Conservation (phyloP, 2,329 filamentous ascomycete genomes). For the Trichoderma guizhouense region DNA sequence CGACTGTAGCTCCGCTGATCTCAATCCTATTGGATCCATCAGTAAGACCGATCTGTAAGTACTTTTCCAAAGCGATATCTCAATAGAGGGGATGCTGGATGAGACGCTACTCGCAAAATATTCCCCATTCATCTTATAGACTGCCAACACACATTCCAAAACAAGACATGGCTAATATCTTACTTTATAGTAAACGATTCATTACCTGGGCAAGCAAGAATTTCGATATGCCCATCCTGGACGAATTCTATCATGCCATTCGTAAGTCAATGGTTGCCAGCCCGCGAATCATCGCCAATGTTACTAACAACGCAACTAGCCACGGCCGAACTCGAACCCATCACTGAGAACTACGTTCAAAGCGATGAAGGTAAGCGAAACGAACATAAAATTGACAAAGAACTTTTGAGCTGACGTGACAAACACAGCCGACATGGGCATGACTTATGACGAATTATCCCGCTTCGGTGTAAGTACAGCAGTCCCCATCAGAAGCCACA, state of each 20-base stretch:
- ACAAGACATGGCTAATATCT: not conserved
- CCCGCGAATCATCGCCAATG: no score
- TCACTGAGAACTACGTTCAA: conserved; percentile 1
- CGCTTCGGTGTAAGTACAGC: not conserved
- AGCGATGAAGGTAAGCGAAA: not conserved
- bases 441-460: not conserved
- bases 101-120: not conserved
- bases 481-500: not conserved
- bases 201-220: conserved; percentile 51
- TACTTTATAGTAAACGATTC: conserved; percentile 50
- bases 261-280: conserved; percentile 32
- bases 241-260: conserved; percentile 58
- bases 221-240: conserved; percentile 60
- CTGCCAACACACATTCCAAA: not conserved
- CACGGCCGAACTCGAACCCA: not conserved
- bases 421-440: not conserved
- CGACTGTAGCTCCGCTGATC: conserved; percentile 53
- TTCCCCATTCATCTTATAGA: not conserved
- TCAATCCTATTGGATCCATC: conserved; percentile 54
- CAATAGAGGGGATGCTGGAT: not conserved
- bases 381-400: conserved; percentile 25
- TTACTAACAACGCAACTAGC: not conserved
- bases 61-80: not conserved
- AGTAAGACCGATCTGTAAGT: conserved; percentile 56
- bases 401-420: conserved; percentile 22